phyloP scores from a whole-genome alignment of 1,284 basidiomycete species.

The Tetrapyrgos nigripes region DNA sequence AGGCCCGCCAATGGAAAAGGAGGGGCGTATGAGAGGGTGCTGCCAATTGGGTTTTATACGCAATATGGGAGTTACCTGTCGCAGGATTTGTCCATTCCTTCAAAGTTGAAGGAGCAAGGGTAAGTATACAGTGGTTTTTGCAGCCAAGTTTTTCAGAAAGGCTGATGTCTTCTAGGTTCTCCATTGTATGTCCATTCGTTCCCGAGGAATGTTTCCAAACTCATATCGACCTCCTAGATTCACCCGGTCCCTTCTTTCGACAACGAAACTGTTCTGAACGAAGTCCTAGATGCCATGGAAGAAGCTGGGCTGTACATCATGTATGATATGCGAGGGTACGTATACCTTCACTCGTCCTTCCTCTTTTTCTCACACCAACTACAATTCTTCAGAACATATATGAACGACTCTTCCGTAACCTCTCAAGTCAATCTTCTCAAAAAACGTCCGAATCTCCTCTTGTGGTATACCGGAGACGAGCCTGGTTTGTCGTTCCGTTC shows the following conservation, averaged over 20 bases:
- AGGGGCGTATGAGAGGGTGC: constrained; percentile 61
- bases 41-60: constrained; percentile 80
- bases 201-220: not conserved
- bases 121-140: constrained; percentile 34
- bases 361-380: not conserved
- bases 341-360: constrained; percentile 16
- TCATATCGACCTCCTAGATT: constrained; percentile 43
- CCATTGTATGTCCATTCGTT: constrained; percentile 30
- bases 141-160: not conserved
- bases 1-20: constrained; percentile 54
- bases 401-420: constrained; percentile 65
- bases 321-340: constrained; percentile 79
- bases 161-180: constrained; percentile 32
- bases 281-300: constrained; percentile 73
- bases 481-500: too few species aligned
- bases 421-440: constrained; percentile 73
- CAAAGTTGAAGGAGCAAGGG: constrained; percentile 69
- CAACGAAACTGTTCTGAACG: constrained; percentile 60
- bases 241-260: constrained; percentile 71
- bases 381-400: constrained; percentile 55
- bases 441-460: constrained; percentile 66
- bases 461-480: constrained; percentile 83
- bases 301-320: constrained; percentile 74
- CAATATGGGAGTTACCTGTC: constrained; percentile 65
- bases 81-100: constrained; percentile 58